A percentile compares a stretch with the other conserved stretches of the same genome.
These are phyloP conservation scores for Dipodascopsis uninucleata DNA, from an alignment of 805 yeast genomes.

Conservation along the genomic window DNA sequence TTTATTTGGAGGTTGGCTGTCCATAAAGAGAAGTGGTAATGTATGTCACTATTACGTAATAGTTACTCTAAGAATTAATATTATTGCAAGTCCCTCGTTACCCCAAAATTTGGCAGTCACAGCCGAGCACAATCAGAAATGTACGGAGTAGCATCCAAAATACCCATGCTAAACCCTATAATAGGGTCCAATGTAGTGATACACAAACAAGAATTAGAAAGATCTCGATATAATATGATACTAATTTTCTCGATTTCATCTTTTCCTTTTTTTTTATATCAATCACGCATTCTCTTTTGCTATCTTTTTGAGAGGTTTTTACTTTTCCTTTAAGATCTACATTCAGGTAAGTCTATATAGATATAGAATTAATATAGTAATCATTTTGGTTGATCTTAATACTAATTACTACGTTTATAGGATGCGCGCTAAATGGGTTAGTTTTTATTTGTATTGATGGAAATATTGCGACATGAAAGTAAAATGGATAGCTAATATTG, in stretches of 20 bases:
- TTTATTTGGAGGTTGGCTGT: no score
- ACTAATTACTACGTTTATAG: constrained; percentile 11
- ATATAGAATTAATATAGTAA: constrained; percentile 1
- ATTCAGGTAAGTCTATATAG: constrained; percentile 25
- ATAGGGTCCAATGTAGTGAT: no score
- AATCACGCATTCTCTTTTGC: constrained; percentile 17
- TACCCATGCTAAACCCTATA: no score
- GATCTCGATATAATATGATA: constrained; percentile 21
- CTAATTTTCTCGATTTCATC: constrained; percentile 18
- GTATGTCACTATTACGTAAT: no score
- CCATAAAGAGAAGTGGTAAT: no score
- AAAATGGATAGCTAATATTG: constrained; percentile 5
- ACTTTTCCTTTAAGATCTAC: constrained; percentile 6
- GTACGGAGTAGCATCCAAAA: no score
- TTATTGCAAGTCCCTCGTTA: no score
- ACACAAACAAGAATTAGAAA: no score
- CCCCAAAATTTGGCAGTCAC: no score
- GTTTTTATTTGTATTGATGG: constrained; percentile 1
- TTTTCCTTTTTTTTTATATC: constrained; percentile 7
- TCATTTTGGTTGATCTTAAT: neutral
- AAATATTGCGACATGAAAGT: neutral
- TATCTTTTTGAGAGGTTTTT: constrained; percentile 6
- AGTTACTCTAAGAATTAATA: no score
- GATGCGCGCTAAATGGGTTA: constrained; percentile 30
- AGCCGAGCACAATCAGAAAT: no score